phyloP scores from a whole-genome alignment of 2,329 filamentous ascomycete genomes.

The Claviceps spartinae region DNA sequence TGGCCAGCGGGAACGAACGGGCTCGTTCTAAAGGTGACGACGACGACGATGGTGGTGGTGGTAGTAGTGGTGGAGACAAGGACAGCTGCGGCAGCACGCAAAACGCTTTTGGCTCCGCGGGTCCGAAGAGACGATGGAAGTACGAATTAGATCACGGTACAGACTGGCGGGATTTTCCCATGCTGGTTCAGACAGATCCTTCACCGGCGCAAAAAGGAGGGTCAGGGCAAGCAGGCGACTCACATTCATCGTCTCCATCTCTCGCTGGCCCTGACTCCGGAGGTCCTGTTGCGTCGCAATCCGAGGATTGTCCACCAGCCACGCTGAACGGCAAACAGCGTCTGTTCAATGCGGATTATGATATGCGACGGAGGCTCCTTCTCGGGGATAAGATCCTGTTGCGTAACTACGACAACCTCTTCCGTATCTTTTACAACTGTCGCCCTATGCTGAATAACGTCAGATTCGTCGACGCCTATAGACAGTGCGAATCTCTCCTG shows the following conservation, averaged over 20 bases:
- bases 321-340: constrained; percentile 23
- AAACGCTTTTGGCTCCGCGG: neutral
- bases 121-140: constrained; percentile 52
- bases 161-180: constrained; percentile 62
- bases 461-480: constrained; percentile 85
- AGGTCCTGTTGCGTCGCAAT: constrained; percentile 11
- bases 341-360: constrained; percentile 32
- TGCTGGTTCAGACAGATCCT: constrained; percentile 69
- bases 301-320: constrained; percentile 25
- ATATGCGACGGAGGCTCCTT: too few species aligned
- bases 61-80: neutral
- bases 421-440: constrained; percentile 93
- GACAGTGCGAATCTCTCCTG: constrained; percentile 84
- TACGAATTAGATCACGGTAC: constrained; percentile 75
- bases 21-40: constrained; percentile 20
- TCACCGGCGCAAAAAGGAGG: neutral
- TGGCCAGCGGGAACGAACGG: constrained; percentile 29
- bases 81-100: neutral
- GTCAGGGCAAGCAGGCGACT: neutral
- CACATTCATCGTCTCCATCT: constrained; percentile 13
- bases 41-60: neutral
- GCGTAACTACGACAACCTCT: constrained; percentile 89
- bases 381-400: constrained; percentile 54
- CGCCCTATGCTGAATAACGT: constrained; percentile 66
- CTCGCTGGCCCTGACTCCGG: constrained; percentile 24